Base-by-base conservation (phyloP, 164 flowering plant species). In the Macadamia tetraphylla region DNA sequence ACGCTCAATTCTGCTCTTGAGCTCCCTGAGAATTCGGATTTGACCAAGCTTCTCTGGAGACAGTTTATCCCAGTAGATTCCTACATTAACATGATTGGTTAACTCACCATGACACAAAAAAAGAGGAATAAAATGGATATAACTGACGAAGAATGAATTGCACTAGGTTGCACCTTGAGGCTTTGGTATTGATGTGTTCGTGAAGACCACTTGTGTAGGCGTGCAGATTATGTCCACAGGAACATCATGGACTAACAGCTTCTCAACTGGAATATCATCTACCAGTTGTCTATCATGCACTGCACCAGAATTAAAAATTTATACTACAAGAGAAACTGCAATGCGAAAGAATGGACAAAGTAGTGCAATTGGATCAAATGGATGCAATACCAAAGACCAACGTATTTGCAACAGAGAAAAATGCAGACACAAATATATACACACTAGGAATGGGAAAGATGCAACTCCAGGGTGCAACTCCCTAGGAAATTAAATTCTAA, bases 221-320 rank as follows among this genome's bases (percentile, higher is more conserved):
- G 97, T 89, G 84, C 96, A 92, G 67, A 92, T 84, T 60, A 88
- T 84, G 71, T 92, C 97, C 12, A 89, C 96, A 0, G 97, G 97
- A 62, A 92, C 97, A 72, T 88, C 97, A 65, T 92, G 97, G 66
- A 92, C 74, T 65, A 89, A 68, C 68, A 92, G 76, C 74, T 92
- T 90, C 83, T 92, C 92, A 0, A 77, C 71, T 1, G 96, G 94
- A 71, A 89, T 87, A 71, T 88, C 96, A 77, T 88, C 96, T 31
- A 92, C 94, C 75, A 92, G 71, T 67, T 92, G 96, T 56, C 83
- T 75, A 72, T 89, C 97, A 68, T 92, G 94, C 66, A 92, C 97
- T 89, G 81, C 77, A 74, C 52, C 59, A 9, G 46, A 23, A 29
- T 69, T 53, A 7, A 3, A 6, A 35, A 31, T 68, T 23, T 52